Evolutionary conservation across 73 alveolate species (phyloP).

Genomic region (Tetrahymena borealis): DNA sequence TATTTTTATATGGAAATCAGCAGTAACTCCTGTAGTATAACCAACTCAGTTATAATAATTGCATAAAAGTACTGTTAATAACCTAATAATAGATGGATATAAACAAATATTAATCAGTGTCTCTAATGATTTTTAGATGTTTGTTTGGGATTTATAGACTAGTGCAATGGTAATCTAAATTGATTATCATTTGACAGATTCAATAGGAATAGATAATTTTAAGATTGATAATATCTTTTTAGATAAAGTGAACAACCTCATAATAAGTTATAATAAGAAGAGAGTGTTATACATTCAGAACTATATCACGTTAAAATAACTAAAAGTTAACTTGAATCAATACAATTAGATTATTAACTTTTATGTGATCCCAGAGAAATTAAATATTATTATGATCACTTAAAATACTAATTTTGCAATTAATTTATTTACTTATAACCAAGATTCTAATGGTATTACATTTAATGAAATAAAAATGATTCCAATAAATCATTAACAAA

Average conservation of each 20-base stretch:
- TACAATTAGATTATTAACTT: no score
- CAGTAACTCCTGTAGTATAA: not conserved
- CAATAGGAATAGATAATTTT: not conserved
- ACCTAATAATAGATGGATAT: not conserved
- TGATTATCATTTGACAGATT: not conserved
- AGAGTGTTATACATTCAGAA: not conserved
- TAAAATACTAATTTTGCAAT: not conserved
- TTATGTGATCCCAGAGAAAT: not conserved
- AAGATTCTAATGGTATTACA: not conserved
- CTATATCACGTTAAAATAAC: no score
- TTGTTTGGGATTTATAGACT: not conserved
- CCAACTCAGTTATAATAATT: not conserved
- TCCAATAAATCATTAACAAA: not conserved
- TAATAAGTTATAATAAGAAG: not conserved
- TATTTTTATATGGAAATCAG: not conserved
- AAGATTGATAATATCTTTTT: no score
- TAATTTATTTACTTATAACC: no score
- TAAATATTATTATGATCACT: not conserved
- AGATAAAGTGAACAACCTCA: not conserved
- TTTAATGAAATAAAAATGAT: not conserved
- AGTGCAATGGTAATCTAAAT: not conserved
- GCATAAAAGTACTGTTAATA: not conserved
- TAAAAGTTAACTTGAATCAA: no score
- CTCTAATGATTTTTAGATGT: not conserved
- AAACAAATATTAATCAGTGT: not conserved